Evolutionary conservation across 805 yeast genomes (phyloP).

Genomic region (Cephaloascus fragrans): DNA sequence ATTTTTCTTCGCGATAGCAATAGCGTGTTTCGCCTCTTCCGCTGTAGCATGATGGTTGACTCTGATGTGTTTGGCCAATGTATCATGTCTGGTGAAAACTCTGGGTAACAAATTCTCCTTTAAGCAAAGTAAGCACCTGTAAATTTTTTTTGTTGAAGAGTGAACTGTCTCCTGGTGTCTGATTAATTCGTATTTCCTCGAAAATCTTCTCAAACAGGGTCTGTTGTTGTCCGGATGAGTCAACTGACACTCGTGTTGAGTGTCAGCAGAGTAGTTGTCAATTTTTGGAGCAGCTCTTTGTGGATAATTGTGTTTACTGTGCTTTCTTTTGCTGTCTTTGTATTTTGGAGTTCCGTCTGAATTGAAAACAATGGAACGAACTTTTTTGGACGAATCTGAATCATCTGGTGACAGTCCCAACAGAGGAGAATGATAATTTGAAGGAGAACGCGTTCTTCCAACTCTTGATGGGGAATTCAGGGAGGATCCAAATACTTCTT

Average conservation of each 20-base stretch:
- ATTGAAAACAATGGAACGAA: too few relatives aligned
- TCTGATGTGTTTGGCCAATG: constrained; percentile 35
- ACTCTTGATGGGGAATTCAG: neutral
- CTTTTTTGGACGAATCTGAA: neutral
- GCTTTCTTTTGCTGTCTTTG: constrained; percentile 1
- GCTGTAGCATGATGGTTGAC: constrained; percentile 36
- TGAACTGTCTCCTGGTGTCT: constrained; percentile 39
- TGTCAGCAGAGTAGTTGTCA: constrained; percentile 33
- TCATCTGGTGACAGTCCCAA: neutral
- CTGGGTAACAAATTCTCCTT: constrained; percentile 34
- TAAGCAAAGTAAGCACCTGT: constrained; percentile 35
- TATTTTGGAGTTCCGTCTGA: constrained; percentile 2
- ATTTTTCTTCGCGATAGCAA: constrained; percentile 32
- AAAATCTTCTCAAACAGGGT: constrained; percentile 30
- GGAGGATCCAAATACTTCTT: neutral
- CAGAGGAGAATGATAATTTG: neutral
- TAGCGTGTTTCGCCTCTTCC: constrained; percentile 37
- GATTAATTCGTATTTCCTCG: constrained; percentile 33
- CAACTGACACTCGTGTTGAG: constrained; percentile 34
- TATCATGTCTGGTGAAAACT: constrained; percentile 35
- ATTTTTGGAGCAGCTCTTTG: constrained; percentile 1
- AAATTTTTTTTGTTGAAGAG: constrained; percentile 32
- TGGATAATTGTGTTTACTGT: constrained; percentile 7
- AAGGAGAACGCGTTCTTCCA: neutral
- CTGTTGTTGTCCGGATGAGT: constrained; percentile 31